Percentiles rank a stretch among this genome's conserved stretches.
These are phyloP conservation scores for Davidsoniella neocaledoniae DNA, from an alignment of 2,329 filamentous ascomycete genomes.

Conservation along the genomic window DNA sequence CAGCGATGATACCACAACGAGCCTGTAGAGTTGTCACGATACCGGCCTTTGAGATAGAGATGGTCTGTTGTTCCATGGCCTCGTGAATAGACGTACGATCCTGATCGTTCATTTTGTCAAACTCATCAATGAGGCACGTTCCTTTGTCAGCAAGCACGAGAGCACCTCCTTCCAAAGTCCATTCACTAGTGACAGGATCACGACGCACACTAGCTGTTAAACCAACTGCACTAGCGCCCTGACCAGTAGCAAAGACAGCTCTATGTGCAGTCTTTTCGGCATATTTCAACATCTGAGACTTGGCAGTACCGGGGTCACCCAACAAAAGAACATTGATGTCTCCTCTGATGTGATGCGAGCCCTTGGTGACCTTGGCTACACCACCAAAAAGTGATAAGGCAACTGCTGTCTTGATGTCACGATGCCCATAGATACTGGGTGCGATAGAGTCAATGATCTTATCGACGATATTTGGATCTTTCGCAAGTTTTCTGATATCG, in stretches of 20 bases:
- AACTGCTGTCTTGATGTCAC: constrained; percentile 91
- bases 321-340: constrained; percentile 96
- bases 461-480: constrained; percentile 81
- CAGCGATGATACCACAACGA: constrained; percentile 87
- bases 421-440: constrained; percentile 92
- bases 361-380: constrained; percentile 78
- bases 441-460: constrained; percentile 88
- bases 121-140: constrained; percentile 93
- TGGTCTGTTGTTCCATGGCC: constrained; percentile 99
- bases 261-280: constrained; percentile 94
- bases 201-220: constrained; percentile 90
- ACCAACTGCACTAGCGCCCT: constrained; percentile 94
- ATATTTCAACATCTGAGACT: constrained; percentile 94
- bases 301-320: constrained; percentile 92
- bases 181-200: constrained; percentile 88
- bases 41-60: constrained; percentile 95
- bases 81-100: constrained; percentile 97
- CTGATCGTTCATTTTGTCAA: constrained; percentile 99
- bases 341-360: constrained; percentile 77
- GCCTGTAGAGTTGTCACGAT: constrained; percentile 96
- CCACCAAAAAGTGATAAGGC: constrained; percentile 89
- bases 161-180: constrained; percentile 92
- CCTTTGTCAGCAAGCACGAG: constrained; percentile 88
- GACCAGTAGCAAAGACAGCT: constrained; percentile 92
- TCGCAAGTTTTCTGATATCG: constrained; percentile 69